Base-by-base conservation (phyloP, 768 basidiomycete genomes). In the Ramaria sp. region DNA sequence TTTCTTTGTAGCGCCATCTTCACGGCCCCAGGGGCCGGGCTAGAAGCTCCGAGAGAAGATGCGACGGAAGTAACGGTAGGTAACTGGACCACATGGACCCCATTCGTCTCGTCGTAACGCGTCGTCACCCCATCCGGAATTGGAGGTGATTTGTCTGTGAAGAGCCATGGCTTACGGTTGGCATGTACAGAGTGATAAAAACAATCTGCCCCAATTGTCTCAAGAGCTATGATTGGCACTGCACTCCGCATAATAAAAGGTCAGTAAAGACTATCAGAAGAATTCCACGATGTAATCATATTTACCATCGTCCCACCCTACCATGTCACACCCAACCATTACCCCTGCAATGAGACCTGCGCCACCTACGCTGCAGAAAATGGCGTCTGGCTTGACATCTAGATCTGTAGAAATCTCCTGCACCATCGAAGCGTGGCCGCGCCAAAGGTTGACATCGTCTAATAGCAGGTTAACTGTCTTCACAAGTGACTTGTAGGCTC, bases 281-380 rank as follows among this genome's bases (percentile, higher is more conserved):
- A 18, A 1, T 5, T 6, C 15, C 9, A 27, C 60, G 44, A 10
- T 38, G 24, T 57, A 16, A 41, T 55, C n/a, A 13, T 25, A 30
- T 75, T 58, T 57, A 86, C 87, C 81, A 43, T 82, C 74, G 37
- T 83, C 78, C 87, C 88, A 90, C 18, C 76, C 78, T 2, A 77
- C 73, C 2, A 62, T 63, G 49, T 72, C 71, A 60, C 84, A 87
- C n/a, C 87, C 87, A 4, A 72, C 66, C 32, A 87, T 78, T 44
- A 88, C 67, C 0, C 88, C 88, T 9, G 81, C 84, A 3, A 85
- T 66, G 0, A 89, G 67, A 0, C 87, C 85, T 0, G 75, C 86
- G 0, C 87, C 87, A 36, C 88, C 88, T 12, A 88, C 83, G 50
- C 81, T 81, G 62, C 87, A 88, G 56, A 88, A 79, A 41, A 89